phyloP scores from a whole-genome alignment of 2,329 filamentous ascomycete genomes.

The Akanthomyces lecanii region DNA sequence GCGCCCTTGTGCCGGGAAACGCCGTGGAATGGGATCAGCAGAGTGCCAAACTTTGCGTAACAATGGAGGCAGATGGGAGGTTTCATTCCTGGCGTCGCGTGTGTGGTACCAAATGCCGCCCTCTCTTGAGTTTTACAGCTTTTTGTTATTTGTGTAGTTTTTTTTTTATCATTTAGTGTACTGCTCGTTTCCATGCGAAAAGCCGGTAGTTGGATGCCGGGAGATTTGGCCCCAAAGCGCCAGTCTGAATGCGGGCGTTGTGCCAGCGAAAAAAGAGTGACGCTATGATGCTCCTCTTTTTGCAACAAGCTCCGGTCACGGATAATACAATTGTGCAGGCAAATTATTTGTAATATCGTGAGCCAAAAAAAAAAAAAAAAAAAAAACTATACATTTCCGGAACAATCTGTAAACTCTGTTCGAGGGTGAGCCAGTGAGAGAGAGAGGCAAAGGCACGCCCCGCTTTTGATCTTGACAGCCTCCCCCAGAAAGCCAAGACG shows the following conservation, averaged over 20 bases:
- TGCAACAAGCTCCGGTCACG: too few species aligned
- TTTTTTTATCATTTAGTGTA: too few species aligned
- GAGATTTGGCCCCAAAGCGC: background rate
- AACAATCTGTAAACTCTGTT: background rate
- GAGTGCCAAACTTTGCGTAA: background rate
- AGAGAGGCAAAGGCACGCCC: background rate
- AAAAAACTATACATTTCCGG: background rate
- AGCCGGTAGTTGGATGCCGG: too few species aligned
- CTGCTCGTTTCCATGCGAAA: too few species aligned
- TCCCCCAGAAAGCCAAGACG: background rate
- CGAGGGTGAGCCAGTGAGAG: background rate
- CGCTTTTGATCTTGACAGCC: background rate
- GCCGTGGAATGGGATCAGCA: slow-evolving; percentile 6
- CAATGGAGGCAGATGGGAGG: background rate
- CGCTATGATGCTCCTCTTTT: too few species aligned
- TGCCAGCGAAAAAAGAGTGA: too few species aligned
- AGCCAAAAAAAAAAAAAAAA: background rate
- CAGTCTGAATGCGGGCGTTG: background rate
- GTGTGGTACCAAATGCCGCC: too few species aligned
- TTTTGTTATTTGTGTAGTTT: too few species aligned
- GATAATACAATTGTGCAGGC: too few species aligned
- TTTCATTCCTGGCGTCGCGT: background rate
- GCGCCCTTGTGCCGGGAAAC: background rate
- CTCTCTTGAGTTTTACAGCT: too few species aligned
- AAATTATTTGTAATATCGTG: too few species aligned